phyloP scores from a whole-genome alignment of 495 filamentous ascomycete species.

The Baudoinia panamericana region DNA sequence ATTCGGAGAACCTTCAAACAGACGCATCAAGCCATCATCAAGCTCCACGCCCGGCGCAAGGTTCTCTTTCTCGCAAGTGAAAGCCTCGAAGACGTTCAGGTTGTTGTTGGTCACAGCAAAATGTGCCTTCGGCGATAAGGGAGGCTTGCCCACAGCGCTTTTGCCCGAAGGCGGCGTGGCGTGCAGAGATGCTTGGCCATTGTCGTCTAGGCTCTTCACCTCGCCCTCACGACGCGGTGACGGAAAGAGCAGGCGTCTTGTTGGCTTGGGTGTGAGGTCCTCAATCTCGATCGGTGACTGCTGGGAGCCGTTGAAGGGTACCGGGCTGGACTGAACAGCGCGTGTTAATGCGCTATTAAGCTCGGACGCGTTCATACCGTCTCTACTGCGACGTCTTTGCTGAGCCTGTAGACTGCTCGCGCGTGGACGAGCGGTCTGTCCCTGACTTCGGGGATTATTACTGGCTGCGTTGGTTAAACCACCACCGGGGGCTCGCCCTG shows the following conservation, averaged over 20 bases:
- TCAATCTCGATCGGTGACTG: constrained; percentile 52
- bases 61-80: constrained; percentile 32
- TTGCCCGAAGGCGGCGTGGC: constrained; percentile 3
- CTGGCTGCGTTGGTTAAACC: neutral
- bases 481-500: neutral
- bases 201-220: constrained; percentile 27
- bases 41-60: constrained; percentile 21
- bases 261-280: constrained; percentile 44
- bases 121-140: constrained; percentile 39
- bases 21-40: constrained; percentile 21
- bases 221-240: constrained; percentile 32
- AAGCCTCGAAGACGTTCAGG: constrained; percentile 17
- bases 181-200: constrained; percentile 8
- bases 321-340: constrained; percentile 61
- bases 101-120: constrained; percentile 29
- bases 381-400: neutral
- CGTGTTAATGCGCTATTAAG: constrained; percentile 45
- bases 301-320: constrained; percentile 48
- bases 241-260: constrained; percentile 66
- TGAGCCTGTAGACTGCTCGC: constrained; percentile 15
- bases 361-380: constrained; percentile 34
- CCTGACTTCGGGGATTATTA: neutral
- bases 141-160: neutral
- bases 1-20: constrained; percentile 19
- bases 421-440: constrained; percentile 4